Percentiles rank a stretch among this genome's conserved stretches.
Evolutionary conservation across 176 grass and related monocot species (phyloP).

Genomic region (Oryza glumipatula): DNA sequence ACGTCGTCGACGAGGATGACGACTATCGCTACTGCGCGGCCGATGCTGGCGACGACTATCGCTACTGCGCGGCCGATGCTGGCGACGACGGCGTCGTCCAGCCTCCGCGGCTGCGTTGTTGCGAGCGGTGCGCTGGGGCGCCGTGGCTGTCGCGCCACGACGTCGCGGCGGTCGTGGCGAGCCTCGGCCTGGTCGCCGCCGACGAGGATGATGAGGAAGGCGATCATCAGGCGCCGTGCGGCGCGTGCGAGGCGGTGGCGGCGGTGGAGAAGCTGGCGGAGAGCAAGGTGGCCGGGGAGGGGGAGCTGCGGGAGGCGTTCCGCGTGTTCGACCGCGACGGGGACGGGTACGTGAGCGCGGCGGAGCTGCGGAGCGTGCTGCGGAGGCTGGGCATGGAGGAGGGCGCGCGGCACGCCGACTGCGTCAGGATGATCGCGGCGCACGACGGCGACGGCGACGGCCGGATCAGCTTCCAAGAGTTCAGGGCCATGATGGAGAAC

Average conservation of each 20-base stretch:
- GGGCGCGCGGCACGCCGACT: constrained; percentile 51
- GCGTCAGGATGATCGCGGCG: constrained; percentile 65
- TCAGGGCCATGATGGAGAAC: constrained; percentile 69
- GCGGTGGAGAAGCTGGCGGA: constrained; percentile 48
- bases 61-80: neutral
- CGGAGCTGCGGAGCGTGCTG: constrained; percentile 71
- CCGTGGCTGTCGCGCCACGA: constrained; percentile 21
- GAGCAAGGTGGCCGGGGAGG: constrained; percentile 55
- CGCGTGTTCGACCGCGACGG: constrained; percentile 78
- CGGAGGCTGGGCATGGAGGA: constrained; percentile 52
- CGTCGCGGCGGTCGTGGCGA: constrained; percentile 33
- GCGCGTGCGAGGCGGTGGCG: constrained; percentile 36
- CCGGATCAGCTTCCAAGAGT: constrained; percentile 64
- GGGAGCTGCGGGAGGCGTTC: constrained; percentile 76
- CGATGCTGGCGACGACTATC: neutral
- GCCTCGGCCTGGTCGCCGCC: constrained; percentile 31
- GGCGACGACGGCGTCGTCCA: neutral
- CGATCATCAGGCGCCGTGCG: neutral
- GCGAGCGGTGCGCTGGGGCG: neutral
- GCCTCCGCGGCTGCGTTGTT: neutral
- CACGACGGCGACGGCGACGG: constrained; percentile 64
- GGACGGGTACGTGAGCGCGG: constrained; percentile 69
- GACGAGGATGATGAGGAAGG: neutral
- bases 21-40: neutral
- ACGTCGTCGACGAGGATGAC: neutral